Evolutionary conservation across 2,329 filamentous ascomycete genomes (phyloP).

Genomic region (Colletotrichum chrysophilum): DNA sequence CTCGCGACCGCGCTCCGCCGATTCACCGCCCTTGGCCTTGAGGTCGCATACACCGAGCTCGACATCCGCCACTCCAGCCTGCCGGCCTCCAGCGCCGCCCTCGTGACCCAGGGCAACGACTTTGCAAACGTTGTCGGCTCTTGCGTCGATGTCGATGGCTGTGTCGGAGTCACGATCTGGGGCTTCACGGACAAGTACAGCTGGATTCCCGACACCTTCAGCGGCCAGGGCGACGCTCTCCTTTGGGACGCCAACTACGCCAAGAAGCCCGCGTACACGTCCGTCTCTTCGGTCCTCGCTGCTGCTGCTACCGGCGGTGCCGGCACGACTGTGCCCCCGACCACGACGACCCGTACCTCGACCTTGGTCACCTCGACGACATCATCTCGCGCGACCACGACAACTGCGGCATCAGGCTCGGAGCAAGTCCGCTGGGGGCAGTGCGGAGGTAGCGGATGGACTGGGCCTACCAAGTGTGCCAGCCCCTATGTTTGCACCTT

Average conservation of each 20-base stretch:
- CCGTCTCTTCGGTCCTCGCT: conserved; percentile 40
- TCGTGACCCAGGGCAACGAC: conserved; percentile 51
- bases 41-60: conserved; percentile 67
- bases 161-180: conserved; percentile 51
- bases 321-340: neutral
- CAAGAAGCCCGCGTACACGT: conserved; percentile 44
- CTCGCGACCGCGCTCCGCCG: conserved; percentile 51
- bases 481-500: conserved; percentile 20
- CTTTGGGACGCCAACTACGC: conserved; percentile 40
- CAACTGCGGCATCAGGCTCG: conserved; percentile 5
- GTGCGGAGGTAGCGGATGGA: conserved; percentile 25
- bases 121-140: conserved; percentile 46
- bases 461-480: conserved; percentile 22
- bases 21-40: conserved; percentile 57
- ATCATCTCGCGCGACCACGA: conserved; percentile 1
- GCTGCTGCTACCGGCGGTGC: conserved; percentile 27
- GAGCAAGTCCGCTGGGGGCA: conserved; percentile 23
- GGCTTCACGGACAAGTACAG: conserved; percentile 44
- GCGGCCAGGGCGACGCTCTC: conserved; percentile 44
- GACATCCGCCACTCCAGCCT: conserved; percentile 58
- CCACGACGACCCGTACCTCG: neutral
- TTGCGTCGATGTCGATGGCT: conserved; percentile 41
- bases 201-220: conserved; percentile 43
- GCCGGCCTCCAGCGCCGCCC: conserved; percentile 44
- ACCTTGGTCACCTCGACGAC: neutral